Evolutionary conservation across 2,329 filamentous ascomycete species (phyloP).

Genomic region (Alternaria angustiovoidea): DNA sequence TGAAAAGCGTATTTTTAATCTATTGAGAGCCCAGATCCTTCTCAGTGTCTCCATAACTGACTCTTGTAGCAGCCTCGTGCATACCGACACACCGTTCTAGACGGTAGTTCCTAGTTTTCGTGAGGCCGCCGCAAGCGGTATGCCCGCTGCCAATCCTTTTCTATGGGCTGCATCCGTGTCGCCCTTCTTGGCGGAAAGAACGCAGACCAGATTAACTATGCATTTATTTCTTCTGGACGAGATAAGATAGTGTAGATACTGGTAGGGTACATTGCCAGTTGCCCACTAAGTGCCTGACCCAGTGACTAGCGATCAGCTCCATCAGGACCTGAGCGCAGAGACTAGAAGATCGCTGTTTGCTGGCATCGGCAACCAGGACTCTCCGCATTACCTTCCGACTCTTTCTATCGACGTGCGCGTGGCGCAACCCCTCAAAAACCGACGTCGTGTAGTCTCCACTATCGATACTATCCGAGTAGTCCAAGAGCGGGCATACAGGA

Average conservation of each 20-base stretch:
- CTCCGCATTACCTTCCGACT: neutral
- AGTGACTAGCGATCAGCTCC: neutral
- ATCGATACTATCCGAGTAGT: neutral
- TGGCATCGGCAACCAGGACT: neutral
- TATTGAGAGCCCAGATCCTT: neutral
- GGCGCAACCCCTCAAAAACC: neutral
- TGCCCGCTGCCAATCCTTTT: conserved; percentile 3
- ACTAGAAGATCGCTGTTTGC: neutral
- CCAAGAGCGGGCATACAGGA: neutral
- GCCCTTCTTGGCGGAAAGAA: neutral
- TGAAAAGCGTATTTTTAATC: neutral
- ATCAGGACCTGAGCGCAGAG: neutral
- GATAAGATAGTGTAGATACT: neutral
- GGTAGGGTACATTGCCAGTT: neutral
- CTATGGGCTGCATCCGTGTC: neutral
- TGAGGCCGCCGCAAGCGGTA: neutral
- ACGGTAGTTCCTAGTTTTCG: neutral
- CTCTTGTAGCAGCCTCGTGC: neutral
- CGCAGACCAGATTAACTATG: neutral
- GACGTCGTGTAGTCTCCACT: neutral
- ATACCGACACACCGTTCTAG: neutral
- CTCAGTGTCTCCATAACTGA: neutral
- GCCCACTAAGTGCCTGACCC: neutral
- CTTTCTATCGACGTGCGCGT: neutral
- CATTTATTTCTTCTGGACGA: neutral